A percentile compares a stretch with the other conserved stretches of the same genome.
Conservation (phyloP, 2,329 filamentous ascomycete species). For the Penicillium sp. region DNA sequence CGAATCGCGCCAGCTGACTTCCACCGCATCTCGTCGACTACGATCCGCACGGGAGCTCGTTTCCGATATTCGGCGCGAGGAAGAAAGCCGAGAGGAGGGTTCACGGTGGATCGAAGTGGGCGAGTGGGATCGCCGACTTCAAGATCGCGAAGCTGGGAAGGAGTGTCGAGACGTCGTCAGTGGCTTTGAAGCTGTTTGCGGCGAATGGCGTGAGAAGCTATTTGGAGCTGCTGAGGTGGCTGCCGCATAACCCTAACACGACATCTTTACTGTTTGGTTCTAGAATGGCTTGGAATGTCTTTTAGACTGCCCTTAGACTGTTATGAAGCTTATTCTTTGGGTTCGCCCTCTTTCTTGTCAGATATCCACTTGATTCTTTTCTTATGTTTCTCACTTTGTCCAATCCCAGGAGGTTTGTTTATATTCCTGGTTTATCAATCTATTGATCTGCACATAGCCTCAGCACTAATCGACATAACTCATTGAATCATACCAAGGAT, state of each 20-base stretch:
- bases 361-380: constrained; percentile 16
- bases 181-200: constrained; percentile 89
- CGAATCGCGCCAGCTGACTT: constrained; percentile 87
- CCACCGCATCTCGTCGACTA: constrained; percentile 74
- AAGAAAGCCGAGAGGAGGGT: constrained; percentile 78
- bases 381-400: constrained; percentile 1
- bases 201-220: constrained; percentile 76
- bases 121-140: constrained; percentile 77
- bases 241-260: constrained; percentile 25
- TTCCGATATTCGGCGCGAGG: constrained; percentile 78
- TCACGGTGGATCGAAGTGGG: constrained; percentile 77
- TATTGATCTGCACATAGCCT: constrained; percentile 7
- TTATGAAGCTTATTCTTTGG: constrained; percentile 8
- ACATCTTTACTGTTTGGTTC: constrained; percentile 1
- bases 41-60: constrained; percentile 82
- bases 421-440: constrained; percentile 7
- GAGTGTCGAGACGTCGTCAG: constrained; percentile 86
- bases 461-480: neutral
- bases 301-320: constrained; percentile 6
- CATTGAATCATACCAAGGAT: too few relatives aligned
- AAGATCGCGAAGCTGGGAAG: constrained; percentile 74
- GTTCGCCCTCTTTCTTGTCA: constrained; percentile 7
- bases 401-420: constrained; percentile 7
- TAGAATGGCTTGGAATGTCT: neutral
- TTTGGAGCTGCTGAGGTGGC: constrained; percentile 50